Base-by-base conservation (phyloP, 2,329 filamentous ascomycete species). In the Lasiodiplodia gonubiensis region DNA sequence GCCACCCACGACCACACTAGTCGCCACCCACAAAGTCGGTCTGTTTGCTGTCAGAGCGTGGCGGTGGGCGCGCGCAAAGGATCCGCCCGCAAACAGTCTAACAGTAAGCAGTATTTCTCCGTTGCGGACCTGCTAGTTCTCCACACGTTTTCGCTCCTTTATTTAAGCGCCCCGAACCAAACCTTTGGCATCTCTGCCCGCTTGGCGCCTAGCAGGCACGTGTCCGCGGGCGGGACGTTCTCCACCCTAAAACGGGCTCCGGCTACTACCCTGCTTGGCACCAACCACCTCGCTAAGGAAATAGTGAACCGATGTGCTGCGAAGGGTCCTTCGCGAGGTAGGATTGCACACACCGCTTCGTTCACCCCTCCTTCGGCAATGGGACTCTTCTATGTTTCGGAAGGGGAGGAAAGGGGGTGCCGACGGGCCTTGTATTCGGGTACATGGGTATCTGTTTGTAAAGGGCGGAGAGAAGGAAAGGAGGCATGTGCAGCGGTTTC, bases 11-110 rank as follows among this genome's bases (percentile, higher is more conserved):
- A 33, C 30, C 5, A 30, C 27, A 46, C 3, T 30, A 2, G 18
- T 54, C 30, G 52, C 52, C 52, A 54, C 52, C 52, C 52, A 54
- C 52, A 54, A 54, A 30, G 52, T 54, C 52, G 52, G 52, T 54
- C 27, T 54, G 52, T 52, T 52, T 25, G 10, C 52, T 54, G 27
- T 46, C 42, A 46, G 18, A 18, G 11, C 16, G 18, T n/a, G n/a
- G 52, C 52, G 52, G 27, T 54, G 52, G 51, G 49, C 14, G 27
- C 16, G 27, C 30, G 10, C 2, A 30, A 8, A 33, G 25, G 51
- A 33, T 30, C 52, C 18, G 27, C 42, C 42, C 42, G 39, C 39
- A 33, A 8, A 33, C 6, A n/a, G n/a, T 21, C 42, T 21, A 46
- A n/a, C 42, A 46, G 42, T n/a, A 46, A 21, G 42, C 21, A 21